These are phyloP conservation scores for Hypoxylon perforatum DNA, from an alignment of 495 filamentous ascomycete species.

Conservation along the genomic window DNA sequence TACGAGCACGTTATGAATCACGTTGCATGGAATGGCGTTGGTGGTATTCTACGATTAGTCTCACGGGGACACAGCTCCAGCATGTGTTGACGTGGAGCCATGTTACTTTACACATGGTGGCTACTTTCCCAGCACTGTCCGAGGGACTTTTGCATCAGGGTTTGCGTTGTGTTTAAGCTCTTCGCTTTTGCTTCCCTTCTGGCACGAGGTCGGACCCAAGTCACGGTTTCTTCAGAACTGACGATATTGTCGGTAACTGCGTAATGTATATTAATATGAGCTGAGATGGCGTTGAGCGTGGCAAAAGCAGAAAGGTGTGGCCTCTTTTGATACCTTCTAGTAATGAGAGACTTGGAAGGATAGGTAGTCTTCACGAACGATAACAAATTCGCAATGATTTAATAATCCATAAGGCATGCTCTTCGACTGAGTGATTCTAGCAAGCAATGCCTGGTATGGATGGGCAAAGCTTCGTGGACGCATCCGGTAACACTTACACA, in stretches of 20 bases:
- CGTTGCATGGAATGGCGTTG: slow-evolving; percentile 45
- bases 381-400: neutral
- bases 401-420: too few relatives aligned
- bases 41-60: slow-evolving; percentile 26
- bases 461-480: too few relatives aligned
- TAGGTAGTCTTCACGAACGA: neutral
- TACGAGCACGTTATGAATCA: slow-evolving; percentile 30
- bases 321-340: neutral
- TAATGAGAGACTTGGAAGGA: slow-evolving; percentile 5
- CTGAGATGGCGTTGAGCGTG: slow-evolving; percentile 29
- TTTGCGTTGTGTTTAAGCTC: neutral
- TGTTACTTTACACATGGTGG: neutral
- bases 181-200: slow-evolving; percentile 3
- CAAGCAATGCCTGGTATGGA: too few relatives aligned
- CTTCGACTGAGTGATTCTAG: too few relatives aligned
- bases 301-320: slow-evolving; percentile 7
- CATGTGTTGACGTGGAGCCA: neutral
- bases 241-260: slow-evolving; percentile 14
- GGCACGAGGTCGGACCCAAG: neutral
- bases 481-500: too few relatives aligned
- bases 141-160: slow-evolving; percentile 20
- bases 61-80: slow-evolving; percentile 5
- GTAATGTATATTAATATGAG: slow-evolving; percentile 38
- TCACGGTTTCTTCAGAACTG: neutral
- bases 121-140: slow-evolving; percentile 7